Evolutionary conservation across 768 basidiomycete genomes (phyloP).

Genomic region (Agrocybe chaxingu): DNA sequence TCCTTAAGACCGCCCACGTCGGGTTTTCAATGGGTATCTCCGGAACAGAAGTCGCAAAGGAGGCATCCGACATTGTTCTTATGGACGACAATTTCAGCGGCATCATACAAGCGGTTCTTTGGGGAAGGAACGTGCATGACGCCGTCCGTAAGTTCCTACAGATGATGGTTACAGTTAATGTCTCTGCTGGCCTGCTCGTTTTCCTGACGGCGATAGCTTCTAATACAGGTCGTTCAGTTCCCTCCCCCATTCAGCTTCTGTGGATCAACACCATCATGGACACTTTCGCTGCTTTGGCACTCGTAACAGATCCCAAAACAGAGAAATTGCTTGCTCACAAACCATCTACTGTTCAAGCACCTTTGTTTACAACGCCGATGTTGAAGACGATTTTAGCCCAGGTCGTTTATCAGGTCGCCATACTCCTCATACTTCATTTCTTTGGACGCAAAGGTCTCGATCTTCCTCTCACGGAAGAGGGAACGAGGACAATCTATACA

Average conservation of each 20-base stretch:
- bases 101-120: slow-evolving; percentile 97
- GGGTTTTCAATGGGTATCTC: slow-evolving; percentile 97
- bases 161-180: slow-evolving; percentile 92
- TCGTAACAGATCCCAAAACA: slow-evolving; percentile 94
- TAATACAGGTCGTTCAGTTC: slow-evolving; percentile 67
- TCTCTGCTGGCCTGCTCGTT: slow-evolving; percentile 93
- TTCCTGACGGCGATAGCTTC: slow-evolving; percentile 89
- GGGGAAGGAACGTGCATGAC: slow-evolving; percentile 99
- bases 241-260: slow-evolving; percentile 92
- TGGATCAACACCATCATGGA: slow-evolving; percentile 99
- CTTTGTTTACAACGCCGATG: slow-evolving; percentile 92
- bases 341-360: slow-evolving; percentile 85
- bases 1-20: slow-evolving; percentile 91
- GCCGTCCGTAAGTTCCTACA: slow-evolving; percentile 97
- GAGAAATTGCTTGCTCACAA: slow-evolving; percentile 78
- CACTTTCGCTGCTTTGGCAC: slow-evolving; percentile 94
- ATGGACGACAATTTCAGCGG: slow-evolving; percentile 98
- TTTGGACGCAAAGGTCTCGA: slow-evolving; percentile 70
- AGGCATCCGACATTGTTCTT: slow-evolving; percentile 97
- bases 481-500: slow-evolving; percentile 61
- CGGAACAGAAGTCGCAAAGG: slow-evolving; percentile 98
- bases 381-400: slow-evolving; percentile 94
- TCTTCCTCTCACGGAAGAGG: slow-evolving; percentile 34
- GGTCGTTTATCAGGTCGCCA: slow-evolving; percentile 77
- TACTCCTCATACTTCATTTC: slow-evolving; percentile 91